Base-by-base conservation (phyloP, 768 basidiomycete species). In the Suillus luteus region DNA sequence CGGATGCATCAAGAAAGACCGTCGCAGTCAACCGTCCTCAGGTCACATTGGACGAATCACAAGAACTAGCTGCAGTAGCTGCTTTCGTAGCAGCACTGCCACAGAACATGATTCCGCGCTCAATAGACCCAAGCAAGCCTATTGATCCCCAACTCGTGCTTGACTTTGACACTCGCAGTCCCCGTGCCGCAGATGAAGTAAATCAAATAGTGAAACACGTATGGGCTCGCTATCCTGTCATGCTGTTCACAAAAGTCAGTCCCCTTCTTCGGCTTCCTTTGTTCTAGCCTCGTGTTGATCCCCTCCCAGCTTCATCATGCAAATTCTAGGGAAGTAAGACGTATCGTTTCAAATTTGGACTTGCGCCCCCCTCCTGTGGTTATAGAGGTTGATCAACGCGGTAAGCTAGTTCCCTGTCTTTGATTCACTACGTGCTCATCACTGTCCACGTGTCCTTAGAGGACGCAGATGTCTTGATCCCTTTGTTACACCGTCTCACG, bases 131-230 rank as follows among this genome's bases (percentile, higher is more conserved):
- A 0, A 68, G 80, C 12, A 66, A 68, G 12, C 85, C 91, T 9
- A 85, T 93, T 63, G 92, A 94, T 72, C 91, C 93, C 4, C 85
- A 92, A 69, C 84, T 93, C 62, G 83, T 95, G 5, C 82, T 95
- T 48, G 92, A 91, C 69, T 95, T 94, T 72, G 91, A 94, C 71
- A 89, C 90, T 0, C 84, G 86, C n/a, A 79, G 84, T 49, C 76
- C 83, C 2, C 81, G 82, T 15, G 90, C 91, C 1, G 68, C 71
- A 22, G 82, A 85, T 40, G 91, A 93, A 73, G 77, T 93, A 38
- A 72, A 76, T 40, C 77, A 79, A 1, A 79, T 93, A 72, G 82
- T 87, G 8, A 76, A 81, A 1, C 86, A 91, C 37, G 85, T 90
- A 1, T 93, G 92, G 92, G 68, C 81, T 4, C 81, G 83, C 43